These are phyloP conservation scores for Metarhizium album DNA, from an alignment of 2,329 filamentous ascomycete species.

Conservation along the genomic window DNA sequence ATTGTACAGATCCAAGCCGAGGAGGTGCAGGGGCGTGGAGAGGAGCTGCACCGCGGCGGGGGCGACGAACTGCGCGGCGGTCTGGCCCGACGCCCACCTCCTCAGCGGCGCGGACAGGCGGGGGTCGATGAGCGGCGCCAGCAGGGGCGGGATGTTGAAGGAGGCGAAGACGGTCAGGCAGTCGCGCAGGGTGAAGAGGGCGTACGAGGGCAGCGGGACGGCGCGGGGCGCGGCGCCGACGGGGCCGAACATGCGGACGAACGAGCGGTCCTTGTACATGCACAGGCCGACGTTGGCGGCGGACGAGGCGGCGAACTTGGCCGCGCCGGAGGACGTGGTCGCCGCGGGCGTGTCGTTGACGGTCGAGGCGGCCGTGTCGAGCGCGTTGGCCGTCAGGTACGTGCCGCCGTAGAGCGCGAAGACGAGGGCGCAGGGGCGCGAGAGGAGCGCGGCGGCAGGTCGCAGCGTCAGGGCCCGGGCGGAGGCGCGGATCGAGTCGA, in stretches of 20 bases:
- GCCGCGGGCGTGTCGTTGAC: slow-evolving; percentile 43
- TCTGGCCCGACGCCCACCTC: slow-evolving; percentile 37
- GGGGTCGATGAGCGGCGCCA: slow-evolving; percentile 58
- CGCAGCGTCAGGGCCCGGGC: slow-evolving; percentile 43
- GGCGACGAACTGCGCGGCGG: slow-evolving; percentile 66
- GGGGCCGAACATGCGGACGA: slow-evolving; percentile 72
- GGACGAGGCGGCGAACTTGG: slow-evolving; percentile 74
- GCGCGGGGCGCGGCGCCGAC: slow-evolving; percentile 35
- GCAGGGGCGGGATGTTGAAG: slow-evolving; percentile 76
- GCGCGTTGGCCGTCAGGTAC: slow-evolving; percentile 76
- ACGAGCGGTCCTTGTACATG: slow-evolving; percentile 82
- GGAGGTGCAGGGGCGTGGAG: slow-evolving; percentile 74
- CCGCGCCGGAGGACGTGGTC: slow-evolving; percentile 58
- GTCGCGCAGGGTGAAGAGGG: slow-evolving; percentile 72
- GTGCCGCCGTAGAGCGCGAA: slow-evolving; percentile 75
- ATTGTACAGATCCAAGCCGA: slow-evolving; percentile 83
- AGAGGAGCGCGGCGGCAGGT: slow-evolving; percentile 51
- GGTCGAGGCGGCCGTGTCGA: slow-evolving; percentile 71
- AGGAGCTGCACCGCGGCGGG: slow-evolving; percentile 70
- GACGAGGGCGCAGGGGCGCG: slow-evolving; percentile 59
- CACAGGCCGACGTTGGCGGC: slow-evolving; percentile 76
- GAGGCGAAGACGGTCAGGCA: slow-evolving; percentile 83
- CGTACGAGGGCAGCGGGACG: slow-evolving; percentile 61
- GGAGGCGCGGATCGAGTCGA: slow-evolving; percentile 48
- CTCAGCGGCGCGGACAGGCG: slow-evolving; percentile 40